Conservation (phyloP, 1,139 yeast species). For the Blastobotrys serpentis region DNA sequence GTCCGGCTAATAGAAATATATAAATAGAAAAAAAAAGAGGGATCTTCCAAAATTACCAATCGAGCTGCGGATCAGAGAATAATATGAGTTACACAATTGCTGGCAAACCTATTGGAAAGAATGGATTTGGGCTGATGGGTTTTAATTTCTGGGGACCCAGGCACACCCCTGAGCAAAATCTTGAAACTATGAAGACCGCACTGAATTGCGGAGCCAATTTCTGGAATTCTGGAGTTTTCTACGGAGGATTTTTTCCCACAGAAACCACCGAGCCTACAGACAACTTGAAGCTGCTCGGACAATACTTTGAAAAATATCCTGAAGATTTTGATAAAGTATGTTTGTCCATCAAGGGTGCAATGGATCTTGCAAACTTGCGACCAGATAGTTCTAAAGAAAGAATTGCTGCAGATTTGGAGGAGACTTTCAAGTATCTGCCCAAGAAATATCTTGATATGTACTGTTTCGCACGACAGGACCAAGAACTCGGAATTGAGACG, state of each 20-base stretch:
- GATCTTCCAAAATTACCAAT: too few relatives aligned
- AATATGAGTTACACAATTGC: slow-evolving; percentile 11
- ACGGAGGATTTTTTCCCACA: slow-evolving; percentile 46
- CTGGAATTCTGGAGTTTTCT: slow-evolving; percentile 77
- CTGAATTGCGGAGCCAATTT: slow-evolving; percentile 53
- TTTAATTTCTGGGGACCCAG: slow-evolving; percentile 54
- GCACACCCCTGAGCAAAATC: slow-evolving; percentile 47
- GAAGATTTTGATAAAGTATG: slow-evolving; percentile 52
- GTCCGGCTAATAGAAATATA: too few relatives aligned
- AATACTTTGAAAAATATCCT: slow-evolving; percentile 58
- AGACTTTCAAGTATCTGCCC: slow-evolving; percentile 45
- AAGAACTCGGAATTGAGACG: slow-evolving; percentile 40
- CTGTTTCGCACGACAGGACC: slow-evolving; percentile 69
- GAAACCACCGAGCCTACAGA: slow-evolving; percentile 42
- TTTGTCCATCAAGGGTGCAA: slow-evolving; percentile 68
- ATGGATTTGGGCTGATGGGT: slow-evolving; percentile 66
- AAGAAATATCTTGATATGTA: slow-evolving; percentile 48
- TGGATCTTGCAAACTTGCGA: slow-evolving; percentile 30
- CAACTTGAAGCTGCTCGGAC: slow-evolving; percentile 54
- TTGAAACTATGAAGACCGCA: slow-evolving; percentile 49
- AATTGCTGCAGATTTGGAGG: slow-evolving; percentile 31
- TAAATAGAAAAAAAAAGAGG: too few relatives aligned
- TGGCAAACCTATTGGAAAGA: slow-evolving; percentile 23
- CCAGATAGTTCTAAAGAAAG: slow-evolving; percentile 11
- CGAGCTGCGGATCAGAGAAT: too few relatives aligned